Conservation (phyloP, 176 grass and related monocot genomes). For the Oryza rufipogon region DNA sequence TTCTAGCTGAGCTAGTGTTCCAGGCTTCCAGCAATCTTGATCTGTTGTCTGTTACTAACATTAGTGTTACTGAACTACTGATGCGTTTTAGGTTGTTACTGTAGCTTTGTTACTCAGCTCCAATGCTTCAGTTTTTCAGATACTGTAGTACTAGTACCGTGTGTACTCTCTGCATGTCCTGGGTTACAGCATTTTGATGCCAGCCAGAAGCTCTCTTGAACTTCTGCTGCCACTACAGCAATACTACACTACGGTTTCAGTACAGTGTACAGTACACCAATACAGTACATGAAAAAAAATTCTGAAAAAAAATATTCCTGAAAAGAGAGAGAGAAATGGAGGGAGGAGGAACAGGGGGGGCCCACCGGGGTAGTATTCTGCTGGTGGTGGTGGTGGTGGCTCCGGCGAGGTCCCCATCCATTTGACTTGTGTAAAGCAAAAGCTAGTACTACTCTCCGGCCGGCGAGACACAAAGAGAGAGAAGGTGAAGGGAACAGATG, state of each 20-base stretch:
- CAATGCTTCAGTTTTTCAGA: background rate
- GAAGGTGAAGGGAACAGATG: background rate
- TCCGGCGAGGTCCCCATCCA: slow-evolving; percentile 12
- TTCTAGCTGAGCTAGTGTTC: background rate
- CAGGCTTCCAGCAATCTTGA: no score
- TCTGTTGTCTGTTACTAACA: no score
- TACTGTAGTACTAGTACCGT: background rate
- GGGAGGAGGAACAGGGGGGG: background rate
- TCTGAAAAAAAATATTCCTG: background rate
- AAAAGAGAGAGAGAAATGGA: no score
- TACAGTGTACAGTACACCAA: no score
- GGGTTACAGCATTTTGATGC: no score
- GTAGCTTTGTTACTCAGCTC: background rate
- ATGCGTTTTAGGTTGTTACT: background rate
- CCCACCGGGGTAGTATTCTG: slow-evolving; percentile 30
- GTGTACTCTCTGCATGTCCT: background rate
- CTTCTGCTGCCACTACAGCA: no score
- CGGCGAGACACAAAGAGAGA: background rate
- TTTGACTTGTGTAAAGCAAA: slow-evolving; percentile 65
- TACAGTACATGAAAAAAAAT: background rate
- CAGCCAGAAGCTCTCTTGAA: no score
- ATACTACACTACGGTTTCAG: no score
- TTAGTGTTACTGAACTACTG: background rate
- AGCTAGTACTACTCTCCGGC: background rate
- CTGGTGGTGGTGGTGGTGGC: background rate